Percentiles rank a stretch among this genome's conserved stretches.
These are phyloP conservation scores for Eucalyptus lansdowneana DNA, from an alignment of 345 rosid genomes.

Conservation along the genomic window DNA sequence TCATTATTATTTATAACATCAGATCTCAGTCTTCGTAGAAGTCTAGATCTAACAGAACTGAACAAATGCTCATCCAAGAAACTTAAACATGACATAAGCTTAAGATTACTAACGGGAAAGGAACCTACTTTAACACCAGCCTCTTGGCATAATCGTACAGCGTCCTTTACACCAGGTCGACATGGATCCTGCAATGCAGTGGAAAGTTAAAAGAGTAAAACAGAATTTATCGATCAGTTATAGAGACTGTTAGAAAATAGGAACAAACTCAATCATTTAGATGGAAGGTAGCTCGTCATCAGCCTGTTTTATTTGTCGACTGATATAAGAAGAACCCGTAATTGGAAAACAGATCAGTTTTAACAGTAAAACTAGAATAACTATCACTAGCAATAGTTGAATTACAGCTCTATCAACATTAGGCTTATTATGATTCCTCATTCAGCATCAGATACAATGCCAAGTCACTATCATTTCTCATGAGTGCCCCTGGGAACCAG, in stretches of 20 bases:
- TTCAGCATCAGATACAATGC: background rate
- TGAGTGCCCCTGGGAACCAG: background rate
- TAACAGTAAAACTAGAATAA: background rate
- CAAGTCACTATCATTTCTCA: background rate
- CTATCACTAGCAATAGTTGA: background rate
- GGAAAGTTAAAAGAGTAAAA: background rate
- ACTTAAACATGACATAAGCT: background rate
- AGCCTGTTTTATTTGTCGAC: background rate
- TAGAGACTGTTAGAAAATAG: background rate
- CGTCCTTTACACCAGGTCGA: slow-evolving; percentile 23
- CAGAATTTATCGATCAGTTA: background rate
- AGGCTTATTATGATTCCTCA: background rate
- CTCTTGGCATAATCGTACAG: slow-evolving; percentile 9
- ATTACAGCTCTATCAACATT: background rate
- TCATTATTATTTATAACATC: background rate
- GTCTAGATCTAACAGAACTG: background rate
- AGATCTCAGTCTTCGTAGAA: background rate
- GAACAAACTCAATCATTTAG: background rate
- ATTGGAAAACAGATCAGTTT: background rate
- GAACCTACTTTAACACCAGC: slow-evolving; percentile 12
- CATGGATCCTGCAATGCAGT: slow-evolving; percentile 14
- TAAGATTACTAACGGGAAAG: background rate
- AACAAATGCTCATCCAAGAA: background rate
- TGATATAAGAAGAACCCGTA: background rate
- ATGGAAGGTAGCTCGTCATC: background rate